These are phyloP conservation scores for Xylaria venustula DNA, from an alignment of 495 filamentous ascomycete species.

Conservation along the genomic window DNA sequence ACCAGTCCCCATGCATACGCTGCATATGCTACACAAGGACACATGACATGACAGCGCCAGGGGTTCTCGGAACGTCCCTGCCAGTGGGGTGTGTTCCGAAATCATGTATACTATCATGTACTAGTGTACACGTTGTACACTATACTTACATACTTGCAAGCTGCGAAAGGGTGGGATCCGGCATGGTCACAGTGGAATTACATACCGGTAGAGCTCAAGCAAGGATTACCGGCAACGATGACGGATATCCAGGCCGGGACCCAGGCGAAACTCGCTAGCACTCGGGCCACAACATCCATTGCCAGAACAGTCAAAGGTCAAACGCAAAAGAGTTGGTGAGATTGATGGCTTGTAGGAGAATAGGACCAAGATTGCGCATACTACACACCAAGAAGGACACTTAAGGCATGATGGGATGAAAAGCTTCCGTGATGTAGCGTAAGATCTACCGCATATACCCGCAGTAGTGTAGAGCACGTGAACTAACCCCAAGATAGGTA, in stretches of 20 bases:
- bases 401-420: conserved; percentile 7
- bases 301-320: not conserved
- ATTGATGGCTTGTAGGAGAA: too few relatives aligned
- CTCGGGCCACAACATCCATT: not conserved
- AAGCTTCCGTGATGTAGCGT: conserved; percentile 4
- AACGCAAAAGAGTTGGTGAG: too few relatives aligned
- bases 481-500: not conserved
- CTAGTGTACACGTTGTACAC: not conserved
- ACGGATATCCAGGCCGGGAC: not conserved
- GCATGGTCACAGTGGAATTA: not conserved
- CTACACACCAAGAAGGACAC: not conserved
- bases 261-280: not conserved
- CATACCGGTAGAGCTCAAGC: not conserved
- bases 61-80: conserved; percentile 14
- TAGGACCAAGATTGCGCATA: not conserved
- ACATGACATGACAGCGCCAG: conserved; percentile 15
- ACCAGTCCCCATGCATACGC: conserved; percentile 5
- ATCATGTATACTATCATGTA: not conserved
- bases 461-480: not conserved
- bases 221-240: conserved; percentile 4
- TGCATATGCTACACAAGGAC: conserved; percentile 13
- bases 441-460: conserved; percentile 9
- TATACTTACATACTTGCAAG: not conserved
- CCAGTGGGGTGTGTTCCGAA: conserved; percentile 11
- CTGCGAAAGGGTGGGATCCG: not conserved